Conservation (phyloP, 345 rosid species). For the Populus simonii region DNA sequence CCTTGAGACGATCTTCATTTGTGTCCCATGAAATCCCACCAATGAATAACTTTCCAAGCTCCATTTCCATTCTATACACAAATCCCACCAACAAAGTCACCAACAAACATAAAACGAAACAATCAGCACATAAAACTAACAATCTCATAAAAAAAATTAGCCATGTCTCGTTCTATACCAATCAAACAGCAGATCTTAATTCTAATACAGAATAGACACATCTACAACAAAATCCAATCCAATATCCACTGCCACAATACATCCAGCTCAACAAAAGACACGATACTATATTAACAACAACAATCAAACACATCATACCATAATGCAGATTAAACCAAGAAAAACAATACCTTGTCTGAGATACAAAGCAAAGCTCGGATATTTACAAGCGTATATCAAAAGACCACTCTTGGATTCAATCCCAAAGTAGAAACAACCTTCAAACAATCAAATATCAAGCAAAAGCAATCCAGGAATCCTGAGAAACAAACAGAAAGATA, state of each 20-base stretch:
- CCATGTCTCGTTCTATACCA: neutral
- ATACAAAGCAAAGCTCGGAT: slow-evolving; percentile 29
- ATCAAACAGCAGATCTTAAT: slow-evolving; percentile 28
- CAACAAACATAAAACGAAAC: slow-evolving; percentile 4
- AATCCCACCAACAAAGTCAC: slow-evolving; percentile 4
- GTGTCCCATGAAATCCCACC: slow-evolving; percentile 99
- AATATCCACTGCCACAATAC: slow-evolving; percentile 9
- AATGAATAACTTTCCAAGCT: slow-evolving; percentile 78
- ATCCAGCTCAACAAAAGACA: slow-evolving; percentile 10
- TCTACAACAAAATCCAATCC: slow-evolving; percentile 15
- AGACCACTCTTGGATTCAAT: slow-evolving; percentile 49
- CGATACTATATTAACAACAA: slow-evolving; percentile 8
- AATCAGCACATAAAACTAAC: neutral
- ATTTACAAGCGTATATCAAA: slow-evolving; percentile 25
- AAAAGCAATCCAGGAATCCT: slow-evolving; percentile 51
- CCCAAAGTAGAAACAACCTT: slow-evolving; percentile 19
- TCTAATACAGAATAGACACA: neutral
- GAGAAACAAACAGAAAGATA: slow-evolving; percentile 17
- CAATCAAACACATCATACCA: slow-evolving; percentile 23
- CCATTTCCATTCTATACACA: slow-evolving; percentile 68
- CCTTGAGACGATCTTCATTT: slow-evolving; percentile 77
- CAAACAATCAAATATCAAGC: slow-evolving; percentile 43
- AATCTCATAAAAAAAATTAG: slow-evolving; percentile 2
- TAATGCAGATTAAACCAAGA: slow-evolving; percentile 42
- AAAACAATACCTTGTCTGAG: slow-evolving; percentile 34